Evolutionary conservation across 1,139 yeast genomes (phyloP).

Genomic region (Wickerhamomyces sp.): DNA sequence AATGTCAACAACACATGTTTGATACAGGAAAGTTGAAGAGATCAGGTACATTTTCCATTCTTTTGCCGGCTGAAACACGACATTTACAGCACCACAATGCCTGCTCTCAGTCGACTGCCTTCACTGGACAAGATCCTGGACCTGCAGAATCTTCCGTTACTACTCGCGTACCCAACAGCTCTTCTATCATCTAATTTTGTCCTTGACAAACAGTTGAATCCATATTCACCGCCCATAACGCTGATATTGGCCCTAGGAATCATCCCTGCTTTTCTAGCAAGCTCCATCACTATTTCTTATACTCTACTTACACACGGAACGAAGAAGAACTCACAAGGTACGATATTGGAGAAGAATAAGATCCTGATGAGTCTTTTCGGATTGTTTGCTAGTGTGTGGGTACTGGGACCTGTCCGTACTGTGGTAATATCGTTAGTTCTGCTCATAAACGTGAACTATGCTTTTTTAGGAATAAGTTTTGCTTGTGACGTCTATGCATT

Average conservation of each 20-base stretch:
- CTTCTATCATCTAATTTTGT: slow-evolving; percentile 28
- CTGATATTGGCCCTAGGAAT: slow-evolving; percentile 14
- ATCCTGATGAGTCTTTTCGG: slow-evolving; percentile 10
- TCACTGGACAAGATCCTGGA: slow-evolving; percentile 12
- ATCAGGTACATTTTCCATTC: too few species aligned
- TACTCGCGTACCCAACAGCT: slow-evolving; percentile 32
- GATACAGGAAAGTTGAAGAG: too few species aligned
- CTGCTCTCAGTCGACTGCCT: too few species aligned
- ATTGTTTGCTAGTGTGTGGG: slow-evolving; percentile 9
- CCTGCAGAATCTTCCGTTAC: slow-evolving; percentile 28
- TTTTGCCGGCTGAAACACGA: too few species aligned
- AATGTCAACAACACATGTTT: too few species aligned
- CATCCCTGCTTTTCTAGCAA: slow-evolving; percentile 26
- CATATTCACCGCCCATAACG: background rate
- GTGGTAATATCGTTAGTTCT: slow-evolving; percentile 16
- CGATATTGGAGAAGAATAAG: slow-evolving; percentile 5
- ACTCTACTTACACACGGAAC: too few species aligned
- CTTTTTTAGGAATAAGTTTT: slow-evolving; percentile 7
- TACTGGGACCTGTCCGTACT: slow-evolving; percentile 20
- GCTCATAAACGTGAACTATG: slow-evolving; percentile 10
- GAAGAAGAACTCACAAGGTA: too few species aligned
- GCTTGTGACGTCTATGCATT: slow-evolving; percentile 10
- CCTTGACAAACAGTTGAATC: slow-evolving; percentile 9
- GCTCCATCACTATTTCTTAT: slow-evolving; percentile 14
- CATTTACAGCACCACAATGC: too few species aligned